These are phyloP conservation scores for Guadua angustifolia DNA, from an alignment of 176 grass and related monocot genomes.

Conservation along the genomic window DNA sequence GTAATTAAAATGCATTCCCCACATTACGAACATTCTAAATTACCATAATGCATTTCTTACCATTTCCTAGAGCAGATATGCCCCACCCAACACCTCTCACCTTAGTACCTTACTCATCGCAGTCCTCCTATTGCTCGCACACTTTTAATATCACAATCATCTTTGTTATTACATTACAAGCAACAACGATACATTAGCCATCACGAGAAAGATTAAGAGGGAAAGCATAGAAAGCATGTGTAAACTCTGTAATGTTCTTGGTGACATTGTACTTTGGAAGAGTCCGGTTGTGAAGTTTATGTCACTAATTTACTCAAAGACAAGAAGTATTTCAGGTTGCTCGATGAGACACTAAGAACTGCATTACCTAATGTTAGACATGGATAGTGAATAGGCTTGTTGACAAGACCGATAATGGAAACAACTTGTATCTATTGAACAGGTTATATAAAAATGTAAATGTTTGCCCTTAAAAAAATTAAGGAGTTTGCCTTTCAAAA, in stretches of 20 bases:
- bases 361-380: conserved; percentile 84
- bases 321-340: not conserved
- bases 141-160: conserved; percentile 51
- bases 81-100: conserved; percentile 98
- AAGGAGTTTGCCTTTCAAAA: not conserved
- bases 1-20: not conserved
- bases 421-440: conserved; percentile 74
- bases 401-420: conserved; percentile 73
- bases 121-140: conserved; percentile 93
- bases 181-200: not conserved
- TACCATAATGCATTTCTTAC: conserved; percentile 40
- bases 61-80: conserved; percentile 90
- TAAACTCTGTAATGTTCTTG: conserved; percentile 87
- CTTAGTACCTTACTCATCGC: conserved; percentile 84
- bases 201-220: conserved; percentile 21
- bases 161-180: conserved; percentile 16
- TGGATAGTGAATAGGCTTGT: conserved; percentile 71
- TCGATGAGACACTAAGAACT: conserved; percentile 9
- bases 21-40: conserved; percentile 29
- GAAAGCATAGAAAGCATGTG: not conserved
- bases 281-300: conserved; percentile 49
- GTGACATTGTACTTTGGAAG: conserved; percentile 93
- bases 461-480: not conserved
- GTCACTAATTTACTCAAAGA: conserved; percentile 41
- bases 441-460: conserved; percentile 13